Percentiles rank a stretch among this genome's conserved stretches.
phyloP scores from a whole-genome alignment of 1,284 basidiomycete genomes.

The Wallemia hederae region DNA sequence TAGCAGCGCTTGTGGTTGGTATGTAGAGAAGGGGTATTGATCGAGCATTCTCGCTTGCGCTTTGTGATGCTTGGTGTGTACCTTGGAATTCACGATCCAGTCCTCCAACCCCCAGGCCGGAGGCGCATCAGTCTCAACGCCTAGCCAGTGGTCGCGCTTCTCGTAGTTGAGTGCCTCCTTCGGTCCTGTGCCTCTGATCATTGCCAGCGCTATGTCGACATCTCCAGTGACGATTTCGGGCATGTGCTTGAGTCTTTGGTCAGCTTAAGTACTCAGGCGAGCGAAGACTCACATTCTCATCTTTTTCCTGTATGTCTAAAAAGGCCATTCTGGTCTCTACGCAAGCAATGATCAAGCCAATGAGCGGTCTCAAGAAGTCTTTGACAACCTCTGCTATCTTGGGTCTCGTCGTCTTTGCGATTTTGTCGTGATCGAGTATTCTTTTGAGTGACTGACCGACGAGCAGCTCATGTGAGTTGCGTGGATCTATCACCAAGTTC shows the following conservation, averaged over 20 bases:
- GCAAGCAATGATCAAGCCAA: not conserved
- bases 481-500: not conserved
- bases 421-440: not conserved
- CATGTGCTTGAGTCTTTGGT: not conserved
- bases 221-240: not conserved
- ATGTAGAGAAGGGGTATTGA: not conserved
- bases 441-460: not conserved
- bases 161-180: not conserved
- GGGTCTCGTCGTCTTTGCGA: not conserved
- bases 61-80: not conserved
- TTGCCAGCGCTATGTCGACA: not conserved
- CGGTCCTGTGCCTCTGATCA: not conserved
- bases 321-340: not conserved
- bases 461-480: not conserved
- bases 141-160: not conserved
- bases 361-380: not conserved
- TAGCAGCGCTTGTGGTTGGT: not conserved
- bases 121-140: not conserved
- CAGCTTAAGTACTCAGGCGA: not conserved
- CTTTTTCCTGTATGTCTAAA: not conserved
- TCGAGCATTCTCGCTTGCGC: not conserved
- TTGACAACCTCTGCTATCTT: not conserved
- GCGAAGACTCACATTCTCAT: no score
- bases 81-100: not conserved
- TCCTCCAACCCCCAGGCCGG: not conserved